Base-by-base conservation (phyloP, 768 basidiomycete genomes). In the Podaxis sp. region DNA sequence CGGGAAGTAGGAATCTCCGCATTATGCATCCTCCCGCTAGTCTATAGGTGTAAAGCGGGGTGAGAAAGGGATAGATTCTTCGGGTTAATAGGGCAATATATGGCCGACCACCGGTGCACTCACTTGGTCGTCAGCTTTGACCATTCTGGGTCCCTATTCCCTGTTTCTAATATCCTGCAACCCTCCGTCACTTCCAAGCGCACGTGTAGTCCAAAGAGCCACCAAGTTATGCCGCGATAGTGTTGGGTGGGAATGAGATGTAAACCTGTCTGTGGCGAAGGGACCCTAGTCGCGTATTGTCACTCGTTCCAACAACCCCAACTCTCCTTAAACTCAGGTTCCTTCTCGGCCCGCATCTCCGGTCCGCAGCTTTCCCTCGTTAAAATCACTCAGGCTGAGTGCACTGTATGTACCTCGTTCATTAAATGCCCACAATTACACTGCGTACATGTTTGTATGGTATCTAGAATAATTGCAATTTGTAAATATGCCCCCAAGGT, bases 1-100 rank as follows among this genome's bases (percentile, higher is more conserved):
- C 67, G 69, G 59, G 68, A 66, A 46, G 55, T 50, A 50, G 49
- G 19, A 24, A 38, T 49, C 19, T 50, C 50, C 9, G 43, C 46
- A 17, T 17, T 36, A 12, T 49, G 41, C 41, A 33, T 29, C 36
- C 25, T 50, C 8, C 36, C 24, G 12, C 22, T 38, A 6, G 22
- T 59, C 29, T 51, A 4, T 24, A 33, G 33, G 8, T 33, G 33
- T 33, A 33, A 9, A 9, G 33, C 7, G 8, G 33, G 33, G 33
- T 9, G 33, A 33, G 33, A 33, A 33, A 33, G 33, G 7, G 33
- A 33, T 33, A 8, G 9, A 33, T 33, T 33, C 33, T 33, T 33
- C 33, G 33, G 33, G 33, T 33, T 33, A 33, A 33, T 33, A 33
- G 33, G 33, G 9, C 8, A 9, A 33, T 33, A 9, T 9, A 33